phyloP scores from a whole-genome alignment of 2,329 filamentous ascomycete genomes.

The Paramyrothecium sp. region DNA sequence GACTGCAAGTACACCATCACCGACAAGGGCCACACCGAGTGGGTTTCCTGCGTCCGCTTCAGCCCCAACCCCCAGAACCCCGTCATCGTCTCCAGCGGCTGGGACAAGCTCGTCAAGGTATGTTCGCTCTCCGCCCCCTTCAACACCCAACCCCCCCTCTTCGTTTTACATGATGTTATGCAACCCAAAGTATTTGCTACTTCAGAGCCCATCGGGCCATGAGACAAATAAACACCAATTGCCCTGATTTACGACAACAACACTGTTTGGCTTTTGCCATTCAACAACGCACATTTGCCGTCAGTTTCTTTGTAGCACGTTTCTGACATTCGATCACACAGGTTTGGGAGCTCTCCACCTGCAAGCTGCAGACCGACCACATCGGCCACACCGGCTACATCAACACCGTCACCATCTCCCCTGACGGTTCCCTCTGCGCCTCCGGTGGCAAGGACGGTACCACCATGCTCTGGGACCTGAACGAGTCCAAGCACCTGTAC shows the following conservation, averaged over 20 bases:
- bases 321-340: conserved; percentile 33
- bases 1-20: conserved; percentile 99
- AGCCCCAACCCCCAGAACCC: conserved; percentile 99
- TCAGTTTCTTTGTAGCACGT: no score
- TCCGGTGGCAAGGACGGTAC: conserved; percentile 99
- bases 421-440: conserved; percentile 97
- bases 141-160: no score
- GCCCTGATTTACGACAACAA: conserved; percentile 64
- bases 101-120: conserved; percentile 99
- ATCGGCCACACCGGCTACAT: conserved; percentile 99
- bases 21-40: conserved; percentile 99
- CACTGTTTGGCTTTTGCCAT: conserved; percentile 5
- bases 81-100: conserved; percentile 96
- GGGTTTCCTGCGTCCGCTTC: conserved; percentile 99
- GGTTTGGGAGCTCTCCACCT: conserved; percentile 99
- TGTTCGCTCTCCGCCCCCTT: conserved; percentile 36
- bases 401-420: conserved; percentile 99
- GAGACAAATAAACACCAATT: conserved; percentile 93
- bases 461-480: conserved; percentile 99
- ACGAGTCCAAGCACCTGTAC: conserved; percentile 99
- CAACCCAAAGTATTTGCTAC: conserved; percentile 99
- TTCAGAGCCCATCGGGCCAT: conserved; percentile 97
- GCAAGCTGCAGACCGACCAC: conserved; percentile 99
- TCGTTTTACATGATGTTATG: conserved; percentile 87
- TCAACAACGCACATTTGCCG: neutral